phyloP scores from a whole-genome alignment of 1,284 basidiomycete genomes.

The Hymenochaete sp. region DNA sequence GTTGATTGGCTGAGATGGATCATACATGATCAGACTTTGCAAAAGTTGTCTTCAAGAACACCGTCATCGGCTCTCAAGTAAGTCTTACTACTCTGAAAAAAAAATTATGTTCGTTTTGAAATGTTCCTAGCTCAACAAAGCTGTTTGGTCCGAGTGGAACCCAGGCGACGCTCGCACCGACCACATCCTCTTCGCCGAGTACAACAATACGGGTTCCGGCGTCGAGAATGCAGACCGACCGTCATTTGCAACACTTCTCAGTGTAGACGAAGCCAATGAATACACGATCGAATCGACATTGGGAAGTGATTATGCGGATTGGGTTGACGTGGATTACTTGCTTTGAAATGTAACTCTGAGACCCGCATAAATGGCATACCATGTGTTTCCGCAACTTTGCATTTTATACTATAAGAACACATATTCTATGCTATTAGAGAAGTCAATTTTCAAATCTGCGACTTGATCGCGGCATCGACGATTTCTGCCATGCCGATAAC shows the following conservation, averaged over 20 bases:
- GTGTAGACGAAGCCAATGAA: conserved; percentile 27
- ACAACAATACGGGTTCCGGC: conserved; percentile 35
- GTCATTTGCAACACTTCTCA: conserved; percentile 34
- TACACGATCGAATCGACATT: conserved; percentile 37
- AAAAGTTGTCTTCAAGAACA: conserved; percentile 19
- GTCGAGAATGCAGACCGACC: conserved; percentile 29
- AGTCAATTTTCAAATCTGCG: conserved; percentile 7
- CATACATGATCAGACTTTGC: conserved; percentile 14
- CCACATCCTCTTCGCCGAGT: conserved; percentile 40
- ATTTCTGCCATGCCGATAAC: conserved; percentile 56
- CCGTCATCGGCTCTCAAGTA: conserved; percentile 9
- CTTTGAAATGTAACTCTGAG: not conserved
- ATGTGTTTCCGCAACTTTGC: not conserved
- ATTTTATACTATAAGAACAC: not conserved
- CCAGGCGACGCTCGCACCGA: conserved; percentile 31
- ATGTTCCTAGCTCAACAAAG: conserved; percentile 28
- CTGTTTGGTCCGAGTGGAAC: conserved; percentile 42
- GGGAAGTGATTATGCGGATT: conserved; percentile 34
- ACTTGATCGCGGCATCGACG: conserved; percentile 39
- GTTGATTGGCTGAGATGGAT: conserved; percentile 21
- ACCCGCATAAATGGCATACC: not conserved
- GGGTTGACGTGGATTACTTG: conserved; percentile 38
- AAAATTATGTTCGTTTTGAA: not conserved
- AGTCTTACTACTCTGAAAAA: conserved; percentile 18
- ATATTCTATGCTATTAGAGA: not conserved